These are phyloP conservation scores for Nymphaea colorata DNA, from an alignment of 164 flowering plant genomes.

Conservation along the genomic window DNA sequence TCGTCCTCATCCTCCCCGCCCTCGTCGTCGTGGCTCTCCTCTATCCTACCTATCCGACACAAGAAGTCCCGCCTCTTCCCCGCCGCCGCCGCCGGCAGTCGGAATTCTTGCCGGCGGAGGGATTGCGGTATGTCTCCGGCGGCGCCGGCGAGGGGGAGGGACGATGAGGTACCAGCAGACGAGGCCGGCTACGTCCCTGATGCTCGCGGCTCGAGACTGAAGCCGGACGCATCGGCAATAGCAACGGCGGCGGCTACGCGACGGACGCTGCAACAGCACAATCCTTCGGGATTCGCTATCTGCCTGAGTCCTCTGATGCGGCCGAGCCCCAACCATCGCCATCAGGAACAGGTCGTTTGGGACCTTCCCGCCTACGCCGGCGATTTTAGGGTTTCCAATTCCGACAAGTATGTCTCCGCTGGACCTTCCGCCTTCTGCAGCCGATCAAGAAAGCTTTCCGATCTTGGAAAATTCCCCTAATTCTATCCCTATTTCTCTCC, in stretches of 20 bases:
- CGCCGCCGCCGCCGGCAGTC: neutral
- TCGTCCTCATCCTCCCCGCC: neutral
- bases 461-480: constrained; percentile 76
- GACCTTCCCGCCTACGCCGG: constrained; percentile 36
- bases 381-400: constrained; percentile 16
- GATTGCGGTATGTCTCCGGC: constrained; percentile 84
- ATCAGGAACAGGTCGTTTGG: constrained; percentile 31
- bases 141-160: constrained; percentile 14
- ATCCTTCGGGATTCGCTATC: constrained; percentile 45
- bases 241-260: constrained; percentile 3
- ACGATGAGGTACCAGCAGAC: constrained; percentile 11
- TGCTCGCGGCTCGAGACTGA: constrained; percentile 26
- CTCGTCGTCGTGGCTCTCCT: constrained; percentile 18
- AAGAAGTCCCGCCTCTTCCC: constrained; percentile 13
- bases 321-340: constrained; percentile 47
- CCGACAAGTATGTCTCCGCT: constrained; percentile 34
- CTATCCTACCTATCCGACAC: constrained; percentile 11
- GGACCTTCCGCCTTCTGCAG: constrained; percentile 62
- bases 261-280: constrained; percentile 11
- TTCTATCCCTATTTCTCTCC: constrained; percentile 3
- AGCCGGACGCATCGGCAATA: constrained; percentile 13
- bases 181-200: constrained; percentile 39
- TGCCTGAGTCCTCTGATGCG: constrained; percentile 87
- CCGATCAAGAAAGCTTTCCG: constrained; percentile 81
- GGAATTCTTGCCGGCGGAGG: constrained; percentile 11